Conservation (phyloP, 441 rosid genomes). For the Gossypium aridum region DNA sequence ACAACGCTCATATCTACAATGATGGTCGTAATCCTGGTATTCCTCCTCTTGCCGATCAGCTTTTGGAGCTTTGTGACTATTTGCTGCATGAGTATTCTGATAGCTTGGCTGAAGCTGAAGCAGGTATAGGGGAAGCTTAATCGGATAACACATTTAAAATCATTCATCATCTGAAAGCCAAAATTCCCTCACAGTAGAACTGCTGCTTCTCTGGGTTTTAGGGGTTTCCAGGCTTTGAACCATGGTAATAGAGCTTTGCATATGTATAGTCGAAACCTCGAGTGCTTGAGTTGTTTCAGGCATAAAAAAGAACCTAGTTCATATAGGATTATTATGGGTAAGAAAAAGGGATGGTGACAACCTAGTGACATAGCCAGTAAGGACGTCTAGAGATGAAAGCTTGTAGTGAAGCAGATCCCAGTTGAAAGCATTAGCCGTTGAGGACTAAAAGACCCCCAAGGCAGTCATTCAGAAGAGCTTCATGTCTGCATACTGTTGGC, state of each 20-base stretch:
- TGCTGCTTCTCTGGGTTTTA: background rate
- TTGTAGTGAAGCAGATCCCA: background rate
- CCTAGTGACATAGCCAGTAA: background rate
- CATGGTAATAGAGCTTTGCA: background rate
- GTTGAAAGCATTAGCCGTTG: background rate
- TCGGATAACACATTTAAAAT: background rate
- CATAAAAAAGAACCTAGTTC: background rate
- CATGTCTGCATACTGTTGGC: background rate
- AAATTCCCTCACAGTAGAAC: background rate
- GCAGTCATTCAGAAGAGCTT: background rate
- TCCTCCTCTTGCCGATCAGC: constrained; percentile 97
- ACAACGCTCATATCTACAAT: constrained; percentile 81
- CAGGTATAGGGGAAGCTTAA: constrained; percentile 40
- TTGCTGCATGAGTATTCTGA: constrained; percentile 41
- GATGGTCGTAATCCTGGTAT: constrained; percentile 82
- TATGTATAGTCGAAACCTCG: background rate
- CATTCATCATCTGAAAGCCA: constrained; percentile 2
- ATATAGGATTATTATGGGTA: background rate
- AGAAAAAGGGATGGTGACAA: background rate
- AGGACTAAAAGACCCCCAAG: background rate
- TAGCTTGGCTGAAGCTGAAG: constrained; percentile 67
- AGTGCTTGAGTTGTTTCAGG: background rate
- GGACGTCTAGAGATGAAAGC: background rate
- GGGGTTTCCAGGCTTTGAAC: background rate
- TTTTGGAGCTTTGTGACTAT: constrained; percentile 81